These are phyloP conservation scores for Grifola frondosa DNA, from an alignment of 1,284 basidiomycete genomes.

Conservation along the genomic window DNA sequence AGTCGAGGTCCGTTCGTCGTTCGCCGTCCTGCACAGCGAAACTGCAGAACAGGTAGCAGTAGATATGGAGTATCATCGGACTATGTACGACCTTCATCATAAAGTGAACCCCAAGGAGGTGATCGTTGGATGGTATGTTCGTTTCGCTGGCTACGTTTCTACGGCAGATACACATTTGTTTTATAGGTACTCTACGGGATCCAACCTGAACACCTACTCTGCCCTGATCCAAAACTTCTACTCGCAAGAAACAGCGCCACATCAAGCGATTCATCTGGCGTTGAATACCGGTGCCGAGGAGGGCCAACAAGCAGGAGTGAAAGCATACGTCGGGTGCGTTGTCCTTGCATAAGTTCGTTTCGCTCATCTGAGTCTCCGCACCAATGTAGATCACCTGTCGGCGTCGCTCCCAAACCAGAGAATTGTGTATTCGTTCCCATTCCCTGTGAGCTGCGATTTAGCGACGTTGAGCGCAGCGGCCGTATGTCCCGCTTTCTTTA, in stretches of 20 bases:
- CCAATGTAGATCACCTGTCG: constrained; percentile 69
- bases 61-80: constrained; percentile 94
- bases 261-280: constrained; percentile 91
- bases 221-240: constrained; percentile 99
- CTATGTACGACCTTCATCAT: constrained; percentile 89
- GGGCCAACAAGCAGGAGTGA: constrained; percentile 76
- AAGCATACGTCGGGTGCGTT: constrained; percentile 84
- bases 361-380: neutral
- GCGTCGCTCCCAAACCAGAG: constrained; percentile 84
- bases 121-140: constrained; percentile 84
- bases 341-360: constrained; percentile 8
- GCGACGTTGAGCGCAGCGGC: constrained; percentile 80
- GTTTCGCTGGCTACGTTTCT: constrained; percentile 9
- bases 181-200: constrained; percentile 85
- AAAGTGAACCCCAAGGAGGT: constrained; percentile 84
- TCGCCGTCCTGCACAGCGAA: constrained; percentile 91
- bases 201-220: constrained; percentile 92
- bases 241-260: constrained; percentile 85
- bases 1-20: constrained; percentile 74
- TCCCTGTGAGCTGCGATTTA: constrained; percentile 78
- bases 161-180: constrained; percentile 1
- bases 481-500: constrained; percentile 52
- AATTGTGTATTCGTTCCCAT: constrained; percentile 92
- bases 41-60: constrained; percentile 90
- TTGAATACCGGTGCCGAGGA: constrained; percentile 84